phyloP scores from a whole-genome alignment of 2,329 filamentous ascomycete species.

The Monilinia laxa region DNA sequence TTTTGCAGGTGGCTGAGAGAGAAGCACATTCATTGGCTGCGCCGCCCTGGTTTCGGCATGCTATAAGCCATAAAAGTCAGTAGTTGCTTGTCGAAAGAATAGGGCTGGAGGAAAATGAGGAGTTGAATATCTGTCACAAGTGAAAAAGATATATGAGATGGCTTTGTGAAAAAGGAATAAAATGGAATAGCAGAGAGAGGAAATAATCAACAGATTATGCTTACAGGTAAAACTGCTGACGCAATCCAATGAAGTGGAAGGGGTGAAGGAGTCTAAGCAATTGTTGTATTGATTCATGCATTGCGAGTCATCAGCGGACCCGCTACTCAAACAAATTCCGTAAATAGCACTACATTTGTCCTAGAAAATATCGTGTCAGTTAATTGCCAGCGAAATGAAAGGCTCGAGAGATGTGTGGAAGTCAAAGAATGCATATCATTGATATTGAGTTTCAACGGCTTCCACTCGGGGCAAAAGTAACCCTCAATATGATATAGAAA shows the following conservation, averaged over 20 bases:
- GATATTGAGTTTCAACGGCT: too few species aligned
- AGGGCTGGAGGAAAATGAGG: not conserved
- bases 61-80: not conserved
- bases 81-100: not conserved
- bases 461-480: too few species aligned
- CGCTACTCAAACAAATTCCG: slow-evolving; percentile 24
- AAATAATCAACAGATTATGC: not conserved
- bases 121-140: not conserved
- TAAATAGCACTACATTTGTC: slow-evolving; percentile 27
- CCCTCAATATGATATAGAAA: too few species aligned
- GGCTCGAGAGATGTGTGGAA: too few species aligned
- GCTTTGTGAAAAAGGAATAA: too few species aligned
- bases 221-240: slow-evolving; percentile 22
- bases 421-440: not conserved
- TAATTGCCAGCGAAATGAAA: not conserved
- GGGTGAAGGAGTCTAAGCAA: slow-evolving; percentile 26
- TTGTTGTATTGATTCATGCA: slow-evolving; percentile 29
- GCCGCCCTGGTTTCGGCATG: slow-evolving; percentile 20
- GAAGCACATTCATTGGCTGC: slow-evolving; percentile 25
- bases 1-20: slow-evolving; percentile 25
- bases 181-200: not conserved
- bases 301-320: slow-evolving; percentile 20
- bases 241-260: slow-evolving; percentile 24
- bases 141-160: not conserved
- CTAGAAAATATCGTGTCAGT: not conserved